phyloP scores from a whole-genome alignment of 192 early-diverging fungal species.

The Funneliformis mosseae region DNA sequence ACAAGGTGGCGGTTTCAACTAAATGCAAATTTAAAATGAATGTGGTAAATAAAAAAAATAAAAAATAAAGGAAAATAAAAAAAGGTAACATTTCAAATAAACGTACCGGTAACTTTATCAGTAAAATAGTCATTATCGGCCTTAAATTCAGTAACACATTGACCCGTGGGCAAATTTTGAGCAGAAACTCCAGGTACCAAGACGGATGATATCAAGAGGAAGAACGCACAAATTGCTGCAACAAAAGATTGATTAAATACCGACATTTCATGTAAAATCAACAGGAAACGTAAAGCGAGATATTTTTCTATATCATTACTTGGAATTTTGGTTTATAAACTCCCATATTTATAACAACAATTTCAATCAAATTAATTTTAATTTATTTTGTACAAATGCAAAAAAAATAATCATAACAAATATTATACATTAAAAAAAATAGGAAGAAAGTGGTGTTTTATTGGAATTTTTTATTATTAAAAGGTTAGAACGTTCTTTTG shows the following conservation, averaged over 20 bases:
- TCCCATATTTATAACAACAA: too few species aligned
- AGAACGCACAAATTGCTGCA: constrained; percentile 1
- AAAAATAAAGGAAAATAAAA: neutral
- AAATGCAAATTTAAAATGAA: neutral
- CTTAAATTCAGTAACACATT: constrained; percentile 43
- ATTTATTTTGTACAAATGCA: too few species aligned
- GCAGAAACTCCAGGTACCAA: neutral
- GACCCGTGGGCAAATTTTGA: neutral
- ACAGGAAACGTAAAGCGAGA: neutral
- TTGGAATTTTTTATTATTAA: too few species aligned
- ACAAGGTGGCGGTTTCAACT: constrained; percentile 58
- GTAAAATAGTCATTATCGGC: constrained; percentile 53
- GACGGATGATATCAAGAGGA: neutral
- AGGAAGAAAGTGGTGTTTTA: too few species aligned
- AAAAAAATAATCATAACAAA: too few species aligned
- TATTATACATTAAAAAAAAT: too few species aligned
- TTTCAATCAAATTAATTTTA: too few species aligned
- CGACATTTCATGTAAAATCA: neutral
- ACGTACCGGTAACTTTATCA: constrained; percentile 45
- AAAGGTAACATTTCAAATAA: neutral
- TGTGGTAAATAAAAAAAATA: neutral
- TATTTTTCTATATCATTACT: neutral
- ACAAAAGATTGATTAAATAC: neutral
- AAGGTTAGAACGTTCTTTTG: too few species aligned
- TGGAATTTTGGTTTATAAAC: neutral